Base-by-base conservation (phyloP, 768 basidiomycete genomes). In the Hydnomerulius pinastri region DNA sequence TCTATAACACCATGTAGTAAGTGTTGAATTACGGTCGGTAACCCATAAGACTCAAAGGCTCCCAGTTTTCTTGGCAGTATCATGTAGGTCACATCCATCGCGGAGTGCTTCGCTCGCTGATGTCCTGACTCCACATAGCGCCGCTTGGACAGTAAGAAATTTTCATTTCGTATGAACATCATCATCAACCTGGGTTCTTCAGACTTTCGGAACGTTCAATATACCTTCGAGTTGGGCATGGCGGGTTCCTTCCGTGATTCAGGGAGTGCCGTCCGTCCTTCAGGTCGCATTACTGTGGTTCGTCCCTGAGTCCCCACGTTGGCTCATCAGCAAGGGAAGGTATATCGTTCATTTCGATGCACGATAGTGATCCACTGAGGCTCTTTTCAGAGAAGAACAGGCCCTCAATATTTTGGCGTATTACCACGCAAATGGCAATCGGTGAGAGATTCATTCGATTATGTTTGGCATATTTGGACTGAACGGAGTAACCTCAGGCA, bases 61-160 rank as follows among this genome's bases (percentile, higher is more conserved):
- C 54, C 45, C 54, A 66, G 56, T 69, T 69, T 55, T 63, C 66
- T 68, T 54, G 71, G 70, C 8, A 64, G 66, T 45, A 66, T 71
- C 51, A 60, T 64, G 69, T 69, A 53, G 54, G 70, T 43, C n/a
- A n/a, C n/a, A n/a, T n/a, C n/a, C n/a, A 43, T 13, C 27, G 25
- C 17, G 21, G 18, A 32, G 6, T 1, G 35, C 36, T 18, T 20
- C n/a, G n/a, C n/a, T n/a, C n/a, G n/a, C 24, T 38, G n/a, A n/a
- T n/a, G n/a, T n/a, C n/a, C n/a, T n/a, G n/a, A n/a, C n/a, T n/a
- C n/a, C n/a, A n/a, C n/a, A n/a, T n/a, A 80, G 79, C 47, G 81
- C 87, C 36, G 86, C 87, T 10, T 91, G 87, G 88, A 76, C 85
- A 0, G 54, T 56, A 38, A 20, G 47, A 21, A 33, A n/a, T n/a